These are phyloP conservation scores for Backusella morwellensis DNA, from an alignment of 192 early-diverging fungal species.

Conservation along the genomic window DNA sequence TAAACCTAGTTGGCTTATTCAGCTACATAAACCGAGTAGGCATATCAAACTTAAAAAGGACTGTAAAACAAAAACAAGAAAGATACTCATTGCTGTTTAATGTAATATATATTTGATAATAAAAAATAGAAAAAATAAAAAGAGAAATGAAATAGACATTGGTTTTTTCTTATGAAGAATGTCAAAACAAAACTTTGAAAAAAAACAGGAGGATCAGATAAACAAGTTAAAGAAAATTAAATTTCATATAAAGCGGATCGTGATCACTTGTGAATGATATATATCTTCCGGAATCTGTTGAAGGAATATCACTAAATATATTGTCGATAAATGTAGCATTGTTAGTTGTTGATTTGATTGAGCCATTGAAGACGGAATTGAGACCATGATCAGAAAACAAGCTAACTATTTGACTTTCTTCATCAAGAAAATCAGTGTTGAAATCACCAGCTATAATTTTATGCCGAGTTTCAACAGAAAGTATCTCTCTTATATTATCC, in stretches of 20 bases:
- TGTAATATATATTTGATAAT: too few relatives aligned
- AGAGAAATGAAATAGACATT: too few relatives aligned
- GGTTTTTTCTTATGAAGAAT: too few relatives aligned
- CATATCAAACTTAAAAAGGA: too few relatives aligned
- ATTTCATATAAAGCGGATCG: neutral
- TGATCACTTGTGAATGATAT: neutral
- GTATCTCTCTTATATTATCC: too few relatives aligned
- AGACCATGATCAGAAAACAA: neutral
- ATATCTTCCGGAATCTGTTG: neutral
- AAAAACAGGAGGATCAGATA: too few relatives aligned
- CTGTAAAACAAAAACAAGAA: too few relatives aligned
- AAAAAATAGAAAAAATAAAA: too few relatives aligned
- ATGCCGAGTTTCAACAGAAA: neutral
- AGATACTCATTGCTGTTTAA: too few relatives aligned
- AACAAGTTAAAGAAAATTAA: neutral
- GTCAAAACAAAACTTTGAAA: too few relatives aligned
- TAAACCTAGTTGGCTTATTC: too few relatives aligned
- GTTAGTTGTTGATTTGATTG: neutral
- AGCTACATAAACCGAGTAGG: too few relatives aligned
- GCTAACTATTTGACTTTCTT: neutral
- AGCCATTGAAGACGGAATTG: neutral
- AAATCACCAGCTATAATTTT: neutral
- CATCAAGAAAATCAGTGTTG: neutral
- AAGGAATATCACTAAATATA: neutral
- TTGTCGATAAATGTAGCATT: neutral